Evolutionary conservation across 2,329 filamentous ascomycete species (phyloP).

Genomic region (Calonectria montana): DNA sequence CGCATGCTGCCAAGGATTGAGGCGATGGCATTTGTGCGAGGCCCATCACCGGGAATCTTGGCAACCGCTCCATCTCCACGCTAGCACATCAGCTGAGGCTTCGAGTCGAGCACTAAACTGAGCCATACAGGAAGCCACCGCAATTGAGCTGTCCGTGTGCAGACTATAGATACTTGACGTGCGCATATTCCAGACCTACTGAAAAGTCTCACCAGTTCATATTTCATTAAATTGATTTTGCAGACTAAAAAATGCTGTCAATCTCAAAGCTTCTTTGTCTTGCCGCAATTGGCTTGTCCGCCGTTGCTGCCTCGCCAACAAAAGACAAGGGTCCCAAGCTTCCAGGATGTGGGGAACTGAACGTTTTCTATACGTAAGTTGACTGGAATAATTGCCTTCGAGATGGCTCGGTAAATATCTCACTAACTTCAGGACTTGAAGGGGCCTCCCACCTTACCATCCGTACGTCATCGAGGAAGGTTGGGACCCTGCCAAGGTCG

Average conservation of each 20-base stretch:
- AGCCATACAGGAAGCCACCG: neutral
- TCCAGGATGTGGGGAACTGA: neutral
- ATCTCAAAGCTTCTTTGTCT: neutral
- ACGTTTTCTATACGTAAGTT: neutral
- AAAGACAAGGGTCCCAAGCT: neutral
- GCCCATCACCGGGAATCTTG: neutral
- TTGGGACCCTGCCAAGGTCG: neutral
- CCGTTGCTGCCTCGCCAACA: neutral
- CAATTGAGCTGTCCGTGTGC: neutral
- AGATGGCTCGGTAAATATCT: too few relatives aligned
- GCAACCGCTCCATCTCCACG: neutral
- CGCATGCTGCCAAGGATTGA: neutral
- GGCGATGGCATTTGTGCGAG: neutral
- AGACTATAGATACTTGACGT: neutral
- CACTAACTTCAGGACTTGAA: neutral
- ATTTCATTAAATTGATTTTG: neutral
- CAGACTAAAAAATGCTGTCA: neutral
- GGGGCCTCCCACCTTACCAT: neutral
- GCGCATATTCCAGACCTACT: neutral
- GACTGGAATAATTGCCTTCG: too few relatives aligned
- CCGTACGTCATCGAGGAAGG: neutral
- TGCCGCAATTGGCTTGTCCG: neutral
- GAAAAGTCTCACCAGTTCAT: too few relatives aligned
- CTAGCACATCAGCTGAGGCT: neutral
- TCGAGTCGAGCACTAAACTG: neutral